Conservation (phyloP, 75 land plant species). For the Cryptomeria japonica region DNA sequence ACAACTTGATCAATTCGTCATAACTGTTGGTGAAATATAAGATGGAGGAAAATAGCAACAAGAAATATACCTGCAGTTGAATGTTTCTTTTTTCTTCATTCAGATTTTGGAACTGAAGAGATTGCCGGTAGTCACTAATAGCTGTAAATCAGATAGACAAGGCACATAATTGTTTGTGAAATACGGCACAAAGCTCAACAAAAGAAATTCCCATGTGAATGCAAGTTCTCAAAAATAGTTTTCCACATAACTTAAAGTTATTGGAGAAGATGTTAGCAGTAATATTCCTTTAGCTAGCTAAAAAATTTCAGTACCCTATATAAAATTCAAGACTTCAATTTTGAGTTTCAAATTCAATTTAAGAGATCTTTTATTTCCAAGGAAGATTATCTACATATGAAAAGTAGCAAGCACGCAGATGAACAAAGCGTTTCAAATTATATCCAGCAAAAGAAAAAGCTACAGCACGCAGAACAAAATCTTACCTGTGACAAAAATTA, state of each 20-base stretch:
- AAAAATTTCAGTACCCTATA: not conserved
- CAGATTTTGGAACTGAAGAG: constrained; percentile 74
- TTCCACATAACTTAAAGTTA: not conserved
- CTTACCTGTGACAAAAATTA: constrained; percentile 79
- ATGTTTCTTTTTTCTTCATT: constrained; percentile 80
- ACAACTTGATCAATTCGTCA: not conserved
- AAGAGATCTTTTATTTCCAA: not conserved
- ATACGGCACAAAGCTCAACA: not conserved
- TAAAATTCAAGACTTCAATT: not conserved
- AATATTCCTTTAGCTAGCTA: not conserved
- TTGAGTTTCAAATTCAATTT: not conserved
- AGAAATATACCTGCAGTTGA: constrained; percentile 53
- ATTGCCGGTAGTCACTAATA: constrained; percentile 73
- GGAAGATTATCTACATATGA: not conserved
- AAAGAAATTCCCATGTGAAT: not conserved
- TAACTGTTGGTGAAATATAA: not conserved
- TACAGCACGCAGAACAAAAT: not conserved
- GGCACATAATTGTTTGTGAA: not conserved
- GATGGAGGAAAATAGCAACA: not conserved
- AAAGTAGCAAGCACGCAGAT: not conserved
- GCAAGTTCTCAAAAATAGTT: not conserved
- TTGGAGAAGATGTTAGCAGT: not conserved
- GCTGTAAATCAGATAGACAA: constrained; percentile 30
- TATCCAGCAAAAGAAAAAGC: not conserved
- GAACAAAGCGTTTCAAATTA: not conserved